Percentiles rank a stretch among this genome's conserved stretches.
Conservation (phyloP, 345 rosid genomes). For the Conringia planisiliqua region DNA sequence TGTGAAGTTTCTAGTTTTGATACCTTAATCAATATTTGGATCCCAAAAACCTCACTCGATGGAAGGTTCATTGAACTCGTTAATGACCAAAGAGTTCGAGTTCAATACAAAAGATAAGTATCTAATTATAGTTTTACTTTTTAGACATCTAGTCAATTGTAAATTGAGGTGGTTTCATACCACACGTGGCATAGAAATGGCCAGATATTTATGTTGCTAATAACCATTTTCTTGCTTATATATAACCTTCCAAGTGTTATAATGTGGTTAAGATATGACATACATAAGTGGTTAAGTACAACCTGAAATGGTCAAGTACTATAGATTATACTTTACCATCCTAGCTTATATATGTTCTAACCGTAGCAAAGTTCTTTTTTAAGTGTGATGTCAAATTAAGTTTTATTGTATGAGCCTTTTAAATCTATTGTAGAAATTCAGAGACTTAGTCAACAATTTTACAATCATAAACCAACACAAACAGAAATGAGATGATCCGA, state of each 20-base stretch:
- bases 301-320: neutral
- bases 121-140: neutral
- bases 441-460: too few species aligned
- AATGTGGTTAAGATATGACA: too few species aligned
- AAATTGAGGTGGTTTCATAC: neutral
- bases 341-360: neutral
- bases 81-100: neutral
- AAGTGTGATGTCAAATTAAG: too few species aligned
- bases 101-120: neutral
- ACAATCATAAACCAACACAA: too few species aligned
- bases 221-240: too few species aligned
- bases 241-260: too few species aligned
- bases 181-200: neutral
- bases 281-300: neutral
- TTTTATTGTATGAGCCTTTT: too few species aligned
- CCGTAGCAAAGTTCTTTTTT: neutral
- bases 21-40: neutral
- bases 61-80: neutral
- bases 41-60: neutral
- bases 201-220: too few species aligned
- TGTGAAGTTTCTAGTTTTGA: constrained; percentile 6
- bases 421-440: too few species aligned
- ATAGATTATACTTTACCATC: neutral
- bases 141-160: neutral
- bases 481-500: too few species aligned